Evolutionary conservation across 2,329 filamentous ascomycete genomes (phyloP), one percentile per base, ranked within the genome.

Genomic region (Elsinoe australis): DNA sequence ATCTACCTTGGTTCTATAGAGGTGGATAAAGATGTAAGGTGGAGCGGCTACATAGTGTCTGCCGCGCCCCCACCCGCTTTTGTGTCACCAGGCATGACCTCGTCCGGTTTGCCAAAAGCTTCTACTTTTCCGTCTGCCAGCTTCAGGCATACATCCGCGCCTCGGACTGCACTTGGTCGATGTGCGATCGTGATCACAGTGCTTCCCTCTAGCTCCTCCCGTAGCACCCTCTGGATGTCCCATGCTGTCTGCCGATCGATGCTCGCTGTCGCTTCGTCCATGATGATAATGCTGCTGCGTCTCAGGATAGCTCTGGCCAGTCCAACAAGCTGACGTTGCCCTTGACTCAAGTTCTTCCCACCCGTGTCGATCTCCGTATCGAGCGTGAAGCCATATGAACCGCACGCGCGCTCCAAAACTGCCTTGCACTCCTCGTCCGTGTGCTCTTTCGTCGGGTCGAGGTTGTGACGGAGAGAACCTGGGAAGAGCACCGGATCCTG

Each of bases 121-220:
- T 70, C 51, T 4, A 78, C 61, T 51, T 61, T 68, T 0, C 75
- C 75, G 52, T 72, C 71, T 1, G 73, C 73, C 41, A 79, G 55
- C 26, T 76, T 72, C 35, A 79, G 63, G 50, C 71, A 76, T 50
- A 71, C 75, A 49, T 78, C 72, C 2, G 76, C 78, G 54, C 74
- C 72, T 55, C 69, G 71, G 3, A 83, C 78, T 35, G 80, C 79
- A 58, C 80, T 76, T 4, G 80, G 62, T 1, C 80, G 70, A 69
- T 83, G 80, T 15, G 79, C 80, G 62, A 83, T 79, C 1, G 76
- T 80, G 49, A 83, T 73, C 10, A 83, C 79, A 0, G 80, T 83
- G 52, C 73, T 76, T 50, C 71, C 69, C 41, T 61, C 67, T 69
- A 79, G 67, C 61, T 79, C 76, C 55, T 76, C 73, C 38, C 74